phyloP scores from a whole-genome alignment of 23 red algal genomes.

The Agarophyton chilense region DNA sequence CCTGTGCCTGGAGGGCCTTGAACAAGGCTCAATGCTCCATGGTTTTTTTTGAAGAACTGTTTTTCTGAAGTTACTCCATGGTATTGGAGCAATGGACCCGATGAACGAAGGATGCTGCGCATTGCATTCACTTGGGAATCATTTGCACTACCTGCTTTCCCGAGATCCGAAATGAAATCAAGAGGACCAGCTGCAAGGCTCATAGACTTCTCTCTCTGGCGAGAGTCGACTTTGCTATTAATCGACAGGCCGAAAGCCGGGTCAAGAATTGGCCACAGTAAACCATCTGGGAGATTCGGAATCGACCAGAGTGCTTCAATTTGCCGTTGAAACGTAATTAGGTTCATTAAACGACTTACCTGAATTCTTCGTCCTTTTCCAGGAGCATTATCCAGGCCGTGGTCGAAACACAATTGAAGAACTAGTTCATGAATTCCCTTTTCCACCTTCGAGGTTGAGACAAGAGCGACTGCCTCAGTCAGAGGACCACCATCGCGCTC shows the following conservation, averaged over 20 bases:
- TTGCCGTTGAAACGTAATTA: constrained; percentile 58
- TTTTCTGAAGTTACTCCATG: background rate
- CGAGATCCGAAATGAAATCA: constrained; percentile 33
- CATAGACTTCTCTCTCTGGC: background rate
- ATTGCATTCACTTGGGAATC: constrained; percentile 36
- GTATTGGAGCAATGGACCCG: constrained; percentile 43
- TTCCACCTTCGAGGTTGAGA: constrained; percentile 18
- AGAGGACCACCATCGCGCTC: background rate
- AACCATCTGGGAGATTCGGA: constrained; percentile 29
- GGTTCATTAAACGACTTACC: constrained; percentile 43
- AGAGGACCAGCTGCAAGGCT: background rate
- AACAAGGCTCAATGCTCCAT: constrained; percentile 46
- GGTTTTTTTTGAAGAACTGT: constrained; percentile 1
- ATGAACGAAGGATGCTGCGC: constrained; percentile 5
- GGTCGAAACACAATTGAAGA: constrained; percentile 14
- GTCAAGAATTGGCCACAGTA: constrained; percentile 46
- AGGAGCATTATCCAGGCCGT: constrained; percentile 27
- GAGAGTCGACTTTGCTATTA: background rate
- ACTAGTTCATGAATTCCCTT: constrained; percentile 15
- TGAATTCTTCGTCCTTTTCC: constrained; percentile 59
- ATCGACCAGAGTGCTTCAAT: constrained; percentile 48
- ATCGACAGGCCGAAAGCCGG: background rate
- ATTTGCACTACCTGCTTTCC: background rate
- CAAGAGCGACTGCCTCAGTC: constrained; percentile 16
- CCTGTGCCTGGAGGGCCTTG: constrained; percentile 94